Conservation (phyloP, 2,329 filamentous ascomycete genomes). For the Monosporascus sp. region DNA sequence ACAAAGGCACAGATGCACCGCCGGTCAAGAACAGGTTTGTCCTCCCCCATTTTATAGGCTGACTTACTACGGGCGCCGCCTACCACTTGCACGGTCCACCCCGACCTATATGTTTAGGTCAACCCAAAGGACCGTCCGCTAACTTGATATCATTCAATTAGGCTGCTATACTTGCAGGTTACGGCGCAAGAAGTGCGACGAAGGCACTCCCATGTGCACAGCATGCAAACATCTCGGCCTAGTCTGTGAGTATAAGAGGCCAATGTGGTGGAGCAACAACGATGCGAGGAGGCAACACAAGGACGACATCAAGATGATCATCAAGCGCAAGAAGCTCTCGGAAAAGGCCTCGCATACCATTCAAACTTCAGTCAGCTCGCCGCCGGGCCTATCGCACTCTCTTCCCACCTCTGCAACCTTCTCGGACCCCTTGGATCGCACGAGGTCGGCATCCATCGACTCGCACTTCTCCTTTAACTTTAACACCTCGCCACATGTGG, state of each 20-base stretch:
- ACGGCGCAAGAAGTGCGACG: conserved; percentile 65
- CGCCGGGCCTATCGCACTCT: conserved; percentile 75
- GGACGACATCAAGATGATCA: conserved; percentile 93
- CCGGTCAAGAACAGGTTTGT: conserved; percentile 88
- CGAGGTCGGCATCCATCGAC: conserved; percentile 72
- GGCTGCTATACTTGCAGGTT: conserved; percentile 66
- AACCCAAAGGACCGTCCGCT: conserved; percentile 20
- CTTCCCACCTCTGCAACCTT: conserved; percentile 75
- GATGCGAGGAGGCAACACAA: conserved; percentile 82
- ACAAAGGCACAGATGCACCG: conserved; percentile 83
- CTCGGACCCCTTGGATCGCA: conserved; percentile 68
- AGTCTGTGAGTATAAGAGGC: conserved; percentile 91
- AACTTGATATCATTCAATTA: conserved; percentile 27
- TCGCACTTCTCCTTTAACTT: conserved; percentile 76
- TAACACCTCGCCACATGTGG: conserved; percentile 52
- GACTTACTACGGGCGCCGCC: conserved; percentile 7
- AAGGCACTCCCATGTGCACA: conserved; percentile 56
- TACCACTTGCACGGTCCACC: conserved; percentile 10
- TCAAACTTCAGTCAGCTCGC: conserved; percentile 57
- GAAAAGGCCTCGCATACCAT: conserved; percentile 69
- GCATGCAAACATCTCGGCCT: conserved; percentile 73
- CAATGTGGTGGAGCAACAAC: conserved; percentile 95
- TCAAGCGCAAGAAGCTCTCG: conserved; percentile 91
- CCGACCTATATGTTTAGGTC: conserved; percentile 15
- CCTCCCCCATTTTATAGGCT: conserved; percentile 15